These are phyloP conservation scores for Aspergillus arachidicola DNA, from an alignment of 2,329 filamentous ascomycete genomes.

Conservation along the genomic window DNA sequence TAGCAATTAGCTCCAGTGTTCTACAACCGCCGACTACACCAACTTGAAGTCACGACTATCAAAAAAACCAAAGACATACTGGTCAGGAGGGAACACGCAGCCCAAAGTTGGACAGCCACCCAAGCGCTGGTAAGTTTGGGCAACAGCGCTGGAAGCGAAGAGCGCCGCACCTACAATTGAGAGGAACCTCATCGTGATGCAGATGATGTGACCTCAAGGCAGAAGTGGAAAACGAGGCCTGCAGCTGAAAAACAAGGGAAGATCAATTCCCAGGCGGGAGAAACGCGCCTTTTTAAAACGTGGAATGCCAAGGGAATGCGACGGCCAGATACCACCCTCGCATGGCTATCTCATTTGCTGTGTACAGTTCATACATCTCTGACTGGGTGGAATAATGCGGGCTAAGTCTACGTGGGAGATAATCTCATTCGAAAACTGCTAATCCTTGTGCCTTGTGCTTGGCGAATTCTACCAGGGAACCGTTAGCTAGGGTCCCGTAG, in stretches of 20 bases:
- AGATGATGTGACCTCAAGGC: not conserved
- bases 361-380: not conserved
- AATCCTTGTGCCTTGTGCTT: slow-evolving; percentile 15
- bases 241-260: slow-evolving; percentile 7
- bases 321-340: not conserved
- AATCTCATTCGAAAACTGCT: not conserved
- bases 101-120: slow-evolving; percentile 60
- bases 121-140: slow-evolving; percentile 59
- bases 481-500: not conserved
- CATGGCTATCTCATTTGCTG: not conserved
- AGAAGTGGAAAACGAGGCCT: slow-evolving; percentile 6
- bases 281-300: slow-evolving; percentile 3
- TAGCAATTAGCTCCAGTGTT: not conserved
- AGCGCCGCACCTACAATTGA: slow-evolving; percentile 27
- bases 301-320: slow-evolving; percentile 2
- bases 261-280: slow-evolving; percentile 7
- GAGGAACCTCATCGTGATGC: slow-evolving; percentile 28
- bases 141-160: slow-evolving; percentile 33
- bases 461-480: slow-evolving; percentile 12
- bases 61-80: slow-evolving; percentile 40
- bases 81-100: slow-evolving; percentile 61
- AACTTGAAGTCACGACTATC: not conserved
- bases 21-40: not conserved
- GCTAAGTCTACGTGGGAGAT: not conserved
- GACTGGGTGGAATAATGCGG: not conserved